Percentiles rank a stretch among this genome's conserved stretches.
phyloP scores from a whole-genome alignment of 2,329 filamentous ascomycete species.

The Gnomoniopsis sp. region DNA sequence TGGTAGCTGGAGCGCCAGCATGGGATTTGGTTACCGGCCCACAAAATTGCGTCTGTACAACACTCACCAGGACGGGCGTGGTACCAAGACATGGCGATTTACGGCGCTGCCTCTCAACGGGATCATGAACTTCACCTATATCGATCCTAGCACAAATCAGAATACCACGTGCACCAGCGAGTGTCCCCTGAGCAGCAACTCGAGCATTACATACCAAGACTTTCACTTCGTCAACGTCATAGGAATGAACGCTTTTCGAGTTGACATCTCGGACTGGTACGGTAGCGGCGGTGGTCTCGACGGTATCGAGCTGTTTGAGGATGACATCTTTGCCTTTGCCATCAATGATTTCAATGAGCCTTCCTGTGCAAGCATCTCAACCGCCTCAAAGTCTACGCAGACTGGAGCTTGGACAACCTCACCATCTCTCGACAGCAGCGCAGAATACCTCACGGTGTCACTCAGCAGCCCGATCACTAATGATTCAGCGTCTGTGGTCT shows the following conservation, averaged over 20 bases:
- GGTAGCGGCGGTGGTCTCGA: constrained; percentile 79
- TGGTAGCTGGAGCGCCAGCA: constrained; percentile 80
- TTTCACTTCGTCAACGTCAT: constrained; percentile 87
- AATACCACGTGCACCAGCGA: constrained; percentile 72
- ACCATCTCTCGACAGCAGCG: constrained; percentile 65
- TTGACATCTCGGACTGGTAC: constrained; percentile 86
- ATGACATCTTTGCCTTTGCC: constrained; percentile 83
- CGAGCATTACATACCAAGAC: constrained; percentile 70
- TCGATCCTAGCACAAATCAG: constrained; percentile 67
- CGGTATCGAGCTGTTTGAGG: constrained; percentile 82
- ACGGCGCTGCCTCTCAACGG: constrained; percentile 82
- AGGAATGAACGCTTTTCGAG: constrained; percentile 81
- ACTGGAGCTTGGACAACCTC: constrained; percentile 74
- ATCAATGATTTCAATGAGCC: constrained; percentile 88
- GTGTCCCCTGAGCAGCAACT: constrained; percentile 78
- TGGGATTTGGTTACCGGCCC: constrained; percentile 80
- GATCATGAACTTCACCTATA: constrained; percentile 94
- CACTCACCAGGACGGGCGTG: constrained; percentile 76
- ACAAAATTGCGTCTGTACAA: constrained; percentile 88
- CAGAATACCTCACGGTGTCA: constrained; percentile 71
- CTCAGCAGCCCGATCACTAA: constrained; percentile 55
- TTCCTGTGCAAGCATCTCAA: constrained; percentile 63
- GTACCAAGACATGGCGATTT: constrained; percentile 84
- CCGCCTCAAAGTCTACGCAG: constrained; percentile 61
- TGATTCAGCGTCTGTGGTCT: constrained; percentile 66